Base-by-base conservation (phyloP, 306 rosid species). In the Dryas alaskensis region DNA sequence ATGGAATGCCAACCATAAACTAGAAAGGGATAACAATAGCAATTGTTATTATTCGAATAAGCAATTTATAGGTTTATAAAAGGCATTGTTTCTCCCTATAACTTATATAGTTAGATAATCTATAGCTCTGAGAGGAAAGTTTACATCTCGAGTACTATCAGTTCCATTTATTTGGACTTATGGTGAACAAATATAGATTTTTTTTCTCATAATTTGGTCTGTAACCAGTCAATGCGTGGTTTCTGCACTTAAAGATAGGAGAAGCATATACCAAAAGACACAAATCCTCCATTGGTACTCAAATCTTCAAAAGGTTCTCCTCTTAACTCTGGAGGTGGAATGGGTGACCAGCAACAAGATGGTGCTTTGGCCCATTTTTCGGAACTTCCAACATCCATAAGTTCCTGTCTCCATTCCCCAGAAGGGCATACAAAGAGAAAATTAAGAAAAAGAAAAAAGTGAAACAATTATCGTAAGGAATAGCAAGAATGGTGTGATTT, bases 241-340 rank as follows among this genome's bases (percentile, higher is more conserved):
- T 43, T 60, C 42, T 74, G 44, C 27, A n/a, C 5, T 44, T 59
- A 44, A 45, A 17, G 4, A 51, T 69, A 22, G 48, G 43, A 50
- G 43, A 59, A 49, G 65, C 72, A 22, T 57, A 12, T 93, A 91
- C 98, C 97, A 22, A 94, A 88, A 70, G 96, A 80, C 83, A 89
- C 89, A 74, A 94, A 91, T 67, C 97, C 97, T 77, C 94, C 97
- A 72, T 88, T 87, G 17, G 98, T 94, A 86, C 86, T 89, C 87
- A 91, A 81, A 83, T 94, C 97, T 80, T 89, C 91, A 11, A 91
- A 80, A 81, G 82, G 76, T 81, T 89, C 96, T 81, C 97, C 98
- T 83, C 89, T 85, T 71, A 94, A 78, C 73, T 89, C 97, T 52
- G 96, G 92, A 50, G 97, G 96, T 69, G 98, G 98, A 82, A 94